Base-by-base conservation (phyloP, 495 filamentous ascomycete genomes). In the Clavariopsis aquatica region DNA sequence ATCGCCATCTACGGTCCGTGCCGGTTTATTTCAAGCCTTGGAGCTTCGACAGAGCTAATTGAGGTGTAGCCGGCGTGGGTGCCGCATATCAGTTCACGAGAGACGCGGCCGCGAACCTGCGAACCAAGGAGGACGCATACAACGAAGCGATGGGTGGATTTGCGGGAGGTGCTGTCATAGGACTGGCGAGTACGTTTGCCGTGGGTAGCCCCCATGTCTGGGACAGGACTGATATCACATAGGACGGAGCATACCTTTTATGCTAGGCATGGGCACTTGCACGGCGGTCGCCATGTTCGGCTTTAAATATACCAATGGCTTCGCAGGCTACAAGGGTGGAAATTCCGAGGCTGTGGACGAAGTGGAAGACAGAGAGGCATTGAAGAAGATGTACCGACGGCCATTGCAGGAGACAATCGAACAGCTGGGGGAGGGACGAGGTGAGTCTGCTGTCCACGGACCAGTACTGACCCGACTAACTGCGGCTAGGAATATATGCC, bases 361-460 rank as follows among this genome's bases (percentile, higher is more conserved):
- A 71, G 92, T 88, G 64, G 87, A 88, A 63, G 81, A 87, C 71
- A 93, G 93, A 73, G 84, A 94, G 72, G 76, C 81, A 52, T 64
- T 96, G 72, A 84, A 92, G 71, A 87, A 83, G 80, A 87, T 84
- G 68, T 84, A 86, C 70, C 82, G 92, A 74, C 82, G 86, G 63
- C 89, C 92, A 22, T 82, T 92, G 24, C 86, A 93, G 74, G 86
- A 97, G 78, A 96, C 90, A 9, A 78, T 98, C 58, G 80, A 84
- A 10, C 82, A 93, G 60, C 60, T 98, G 57, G 95, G 95, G 27
- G 95, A 99, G 80, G 91, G 92, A 64, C 83, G 93, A 85, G 90
- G 92, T 94, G 82, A 69, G 82, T 76, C 24, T 59, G 3, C 12
- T 46, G 23, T 59, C 7, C 1, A 41, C 19, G 23, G 12, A 12